A percentile compares a stretch with the other conserved stretches of the same genome.
Evolutionary conservation across 1,139 yeast genomes (phyloP).

Genomic region (Ogataea hybrid): DNA sequence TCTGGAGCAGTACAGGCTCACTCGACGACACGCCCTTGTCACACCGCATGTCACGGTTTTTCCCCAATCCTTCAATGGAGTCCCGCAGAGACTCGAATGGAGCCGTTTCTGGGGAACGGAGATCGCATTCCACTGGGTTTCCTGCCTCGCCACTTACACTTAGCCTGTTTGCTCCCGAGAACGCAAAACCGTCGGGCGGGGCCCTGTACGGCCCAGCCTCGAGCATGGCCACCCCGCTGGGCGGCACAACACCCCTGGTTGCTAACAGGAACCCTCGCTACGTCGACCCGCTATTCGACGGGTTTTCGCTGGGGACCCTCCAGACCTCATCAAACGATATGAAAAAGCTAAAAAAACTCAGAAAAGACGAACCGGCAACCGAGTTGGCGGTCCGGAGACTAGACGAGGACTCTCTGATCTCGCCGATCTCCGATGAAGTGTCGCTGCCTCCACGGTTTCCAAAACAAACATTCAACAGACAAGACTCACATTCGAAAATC

Average conservation of each 20-base stretch:
- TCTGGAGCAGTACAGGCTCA: constrained; percentile 22
- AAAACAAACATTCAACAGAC: constrained; percentile 1
- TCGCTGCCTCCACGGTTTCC: constrained; percentile 2
- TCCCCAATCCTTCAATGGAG: constrained; percentile 36
- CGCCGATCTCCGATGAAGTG: constrained; percentile 1
- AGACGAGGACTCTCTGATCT: constrained; percentile 3
- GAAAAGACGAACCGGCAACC: constrained; percentile 3
- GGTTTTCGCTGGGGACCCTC: constrained; percentile 13
- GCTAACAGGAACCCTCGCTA: constrained; percentile 8
- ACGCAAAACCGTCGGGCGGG: constrained; percentile 1
- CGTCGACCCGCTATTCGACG: constrained; percentile 20
- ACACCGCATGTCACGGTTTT: constrained; percentile 36
- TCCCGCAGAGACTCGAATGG: constrained; percentile 23
- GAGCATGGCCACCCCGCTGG: constrained; percentile 4
- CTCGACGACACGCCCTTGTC: constrained; percentile 23
- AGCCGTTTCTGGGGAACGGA: constrained; percentile 6
- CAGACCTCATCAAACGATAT: neutral
- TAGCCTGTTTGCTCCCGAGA: constrained; percentile 14
- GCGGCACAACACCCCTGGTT: constrained; percentile 14
- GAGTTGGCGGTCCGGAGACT: constrained; percentile 8
- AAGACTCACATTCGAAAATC: constrained; percentile 18
- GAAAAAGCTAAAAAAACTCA: neutral
- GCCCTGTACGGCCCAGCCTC: neutral
- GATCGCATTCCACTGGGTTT: constrained; percentile 20
- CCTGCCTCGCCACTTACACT: constrained; percentile 19